These are phyloP conservation scores for Codiaeum variegatum DNA, from an alignment of 441 rosid species.

Conservation along the genomic window DNA sequence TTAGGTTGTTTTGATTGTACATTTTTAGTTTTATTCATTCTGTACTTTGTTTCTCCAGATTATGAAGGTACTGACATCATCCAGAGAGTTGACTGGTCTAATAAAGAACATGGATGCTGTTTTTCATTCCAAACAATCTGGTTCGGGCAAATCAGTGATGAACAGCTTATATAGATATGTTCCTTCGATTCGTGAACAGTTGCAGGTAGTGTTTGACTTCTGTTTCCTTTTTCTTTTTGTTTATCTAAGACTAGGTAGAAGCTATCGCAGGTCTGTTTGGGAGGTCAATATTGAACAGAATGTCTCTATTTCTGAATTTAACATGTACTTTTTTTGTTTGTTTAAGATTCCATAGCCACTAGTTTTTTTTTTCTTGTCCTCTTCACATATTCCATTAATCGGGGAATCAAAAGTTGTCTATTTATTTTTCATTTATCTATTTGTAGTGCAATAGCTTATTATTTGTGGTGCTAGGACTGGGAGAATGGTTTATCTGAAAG, in stretches of 20 bases:
- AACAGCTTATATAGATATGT: slow-evolving; percentile 46
- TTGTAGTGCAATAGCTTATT: slow-evolving; percentile 45
- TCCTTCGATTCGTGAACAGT: slow-evolving; percentile 68
- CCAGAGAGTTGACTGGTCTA: slow-evolving; percentile 61
- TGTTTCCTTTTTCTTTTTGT: background rate
- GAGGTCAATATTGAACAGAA: background rate
- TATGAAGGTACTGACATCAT: slow-evolving; percentile 57
- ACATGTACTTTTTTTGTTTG: background rate
- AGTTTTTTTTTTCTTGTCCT: background rate
- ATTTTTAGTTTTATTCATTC: slow-evolving; percentile 7
- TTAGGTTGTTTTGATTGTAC: background rate
- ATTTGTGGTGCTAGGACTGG: slow-evolving; percentile 62
- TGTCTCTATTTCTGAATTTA: background rate
- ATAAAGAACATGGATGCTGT: slow-evolving; percentile 58
- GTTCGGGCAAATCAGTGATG: slow-evolving; percentile 44
- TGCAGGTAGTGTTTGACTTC: slow-evolving; percentile 44
- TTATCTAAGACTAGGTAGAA: background rate
- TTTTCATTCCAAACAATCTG: slow-evolving; percentile 59
- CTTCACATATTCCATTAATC: background rate
- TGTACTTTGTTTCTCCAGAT: slow-evolving; percentile 39
- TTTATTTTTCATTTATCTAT: background rate
- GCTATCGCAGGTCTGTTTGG: background rate
- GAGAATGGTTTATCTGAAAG: slow-evolving; percentile 84
- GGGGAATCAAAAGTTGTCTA: background rate
- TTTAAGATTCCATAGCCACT: background rate